phyloP scores from a whole-genome alignment of 768 basidiomycete species.

The Antrodiella citrinella region DNA sequence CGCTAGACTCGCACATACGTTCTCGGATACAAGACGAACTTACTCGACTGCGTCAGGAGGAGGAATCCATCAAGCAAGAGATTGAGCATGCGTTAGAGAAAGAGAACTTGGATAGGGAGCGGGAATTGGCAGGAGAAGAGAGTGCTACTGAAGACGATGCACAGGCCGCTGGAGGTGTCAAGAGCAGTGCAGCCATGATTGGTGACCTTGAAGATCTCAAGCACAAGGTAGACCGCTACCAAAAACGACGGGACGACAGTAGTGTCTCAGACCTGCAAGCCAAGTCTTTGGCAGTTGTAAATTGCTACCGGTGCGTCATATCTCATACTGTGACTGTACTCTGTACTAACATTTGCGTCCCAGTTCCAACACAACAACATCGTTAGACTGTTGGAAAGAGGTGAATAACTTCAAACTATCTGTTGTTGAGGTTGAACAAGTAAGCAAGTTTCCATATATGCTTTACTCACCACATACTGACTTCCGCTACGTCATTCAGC shows the following conservation, averaged over 20 bases:
- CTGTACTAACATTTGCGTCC: not conserved
- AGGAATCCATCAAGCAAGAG: conserved; percentile 58
- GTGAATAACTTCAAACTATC: conserved; percentile 63
- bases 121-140: conserved; percentile 36
- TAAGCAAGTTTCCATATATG: conserved; percentile 18
- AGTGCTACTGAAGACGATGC: too few relatives aligned
- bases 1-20: conserved; percentile 67
- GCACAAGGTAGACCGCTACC: conserved; percentile 64
- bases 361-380: conserved; percentile 36
- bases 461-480: not conserved
- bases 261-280: conserved; percentile 50
- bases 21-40: conserved; percentile 66
- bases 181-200: conserved; percentile 53
- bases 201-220: conserved; percentile 73
- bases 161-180: conserved; percentile 39
- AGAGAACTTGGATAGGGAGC: conserved; percentile 81
- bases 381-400: conserved; percentile 71
- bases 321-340: conserved; percentile 2
- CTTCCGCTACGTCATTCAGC: conserved; percentile 29
- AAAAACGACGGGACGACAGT: conserved; percentile 45
- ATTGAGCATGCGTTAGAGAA: conserved; percentile 77
- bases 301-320: conserved; percentile 64
- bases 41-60: conserved; percentile 55
- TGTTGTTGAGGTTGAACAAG: conserved; percentile 64
- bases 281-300: conserved; percentile 50